These are phyloP conservation scores for Begonia loranthoides DNA, from an alignment of 306 rosid genomes.

Conservation along the genomic window DNA sequence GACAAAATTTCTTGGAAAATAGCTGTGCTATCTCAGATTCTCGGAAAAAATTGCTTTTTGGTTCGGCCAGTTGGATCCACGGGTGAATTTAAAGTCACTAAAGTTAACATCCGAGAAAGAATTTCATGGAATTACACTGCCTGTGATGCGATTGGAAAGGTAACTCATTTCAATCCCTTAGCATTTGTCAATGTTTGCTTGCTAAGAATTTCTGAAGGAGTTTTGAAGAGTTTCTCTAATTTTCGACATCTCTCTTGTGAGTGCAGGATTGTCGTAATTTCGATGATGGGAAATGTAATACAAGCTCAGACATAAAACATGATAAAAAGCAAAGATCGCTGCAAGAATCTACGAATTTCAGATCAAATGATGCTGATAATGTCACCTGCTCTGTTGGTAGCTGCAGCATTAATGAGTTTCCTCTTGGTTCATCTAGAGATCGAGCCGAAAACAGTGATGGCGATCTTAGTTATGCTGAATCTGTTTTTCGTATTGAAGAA, in stretches of 20 bases:
- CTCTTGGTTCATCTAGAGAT: conserved; percentile 17
- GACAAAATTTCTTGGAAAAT: conserved; percentile 77
- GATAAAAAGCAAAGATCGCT: conserved; percentile 26
- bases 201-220: conserved; percentile 3
- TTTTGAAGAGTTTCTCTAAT: neutral
- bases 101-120: conserved; percentile 49
- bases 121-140: conserved; percentile 2
- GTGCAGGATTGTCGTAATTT: conserved; percentile 1
- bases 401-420: conserved; percentile 53
- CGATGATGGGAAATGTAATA: conserved; percentile 10
- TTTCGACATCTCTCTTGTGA: neutral
- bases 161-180: conserved; percentile 11
- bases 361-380: conserved; percentile 32
- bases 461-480: conserved; percentile 40
- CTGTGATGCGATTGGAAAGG: conserved; percentile 77
- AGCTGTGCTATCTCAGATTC: conserved; percentile 63
- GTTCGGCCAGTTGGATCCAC: conserved; percentile 81
- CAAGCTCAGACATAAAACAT: conserved; percentile 34
- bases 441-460: conserved; percentile 36
- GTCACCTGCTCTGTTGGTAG: conserved; percentile 75
- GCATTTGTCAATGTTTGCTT: neutral
- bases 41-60: conserved; percentile 36
- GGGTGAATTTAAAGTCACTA: conserved; percentile 54
- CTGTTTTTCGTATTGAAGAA: conserved; percentile 30
- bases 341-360: conserved; percentile 20